Evolutionary conservation across 441 rosid species (phyloP).

Genomic region (Theobroma grandiflorum): DNA sequence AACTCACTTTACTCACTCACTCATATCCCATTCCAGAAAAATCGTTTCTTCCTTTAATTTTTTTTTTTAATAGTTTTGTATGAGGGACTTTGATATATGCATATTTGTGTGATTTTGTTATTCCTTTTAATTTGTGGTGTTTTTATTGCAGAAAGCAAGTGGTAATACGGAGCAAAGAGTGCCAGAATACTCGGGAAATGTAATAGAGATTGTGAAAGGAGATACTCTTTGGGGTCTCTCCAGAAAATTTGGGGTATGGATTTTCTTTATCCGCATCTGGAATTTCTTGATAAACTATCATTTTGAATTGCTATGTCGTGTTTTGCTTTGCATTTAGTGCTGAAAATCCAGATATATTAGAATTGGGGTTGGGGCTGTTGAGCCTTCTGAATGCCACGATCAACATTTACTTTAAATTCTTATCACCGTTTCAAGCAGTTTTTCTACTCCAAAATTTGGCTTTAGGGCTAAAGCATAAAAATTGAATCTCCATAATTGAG

Average conservation of each 20-base stretch:
- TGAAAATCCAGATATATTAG: neutral
- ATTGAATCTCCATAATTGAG: neutral
- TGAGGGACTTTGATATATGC: neutral
- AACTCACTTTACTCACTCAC: neutral
- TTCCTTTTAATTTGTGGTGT: neutral
- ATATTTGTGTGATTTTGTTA: neutral
- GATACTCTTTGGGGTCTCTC: conserved; percentile 48
- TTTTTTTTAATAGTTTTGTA: neutral
- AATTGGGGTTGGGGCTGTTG: neutral
- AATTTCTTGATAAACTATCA: neutral
- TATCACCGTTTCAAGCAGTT: neutral
- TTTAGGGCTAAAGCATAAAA: neutral
- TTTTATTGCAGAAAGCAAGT: conserved; percentile 22
- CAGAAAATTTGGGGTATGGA: conserved; percentile 39
- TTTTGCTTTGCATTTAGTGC: conserved; percentile 12
- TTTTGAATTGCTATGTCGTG: neutral
- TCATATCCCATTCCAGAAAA: neutral
- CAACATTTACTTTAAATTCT: neutral
- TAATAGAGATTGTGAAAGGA: conserved; percentile 37
- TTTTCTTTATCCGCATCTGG: neutral
- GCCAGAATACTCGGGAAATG: neutral
- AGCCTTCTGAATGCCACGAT: too few species aligned
- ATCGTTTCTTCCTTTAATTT: too few species aligned
- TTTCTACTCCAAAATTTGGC: neutral
- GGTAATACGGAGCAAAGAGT: conserved; percentile 23